Percentiles rank a stretch among this genome's conserved stretches.
Evolutionary conservation across 1,139 yeast genomes (phyloP).

Genomic region (Blastobotrys aristatus): DNA sequence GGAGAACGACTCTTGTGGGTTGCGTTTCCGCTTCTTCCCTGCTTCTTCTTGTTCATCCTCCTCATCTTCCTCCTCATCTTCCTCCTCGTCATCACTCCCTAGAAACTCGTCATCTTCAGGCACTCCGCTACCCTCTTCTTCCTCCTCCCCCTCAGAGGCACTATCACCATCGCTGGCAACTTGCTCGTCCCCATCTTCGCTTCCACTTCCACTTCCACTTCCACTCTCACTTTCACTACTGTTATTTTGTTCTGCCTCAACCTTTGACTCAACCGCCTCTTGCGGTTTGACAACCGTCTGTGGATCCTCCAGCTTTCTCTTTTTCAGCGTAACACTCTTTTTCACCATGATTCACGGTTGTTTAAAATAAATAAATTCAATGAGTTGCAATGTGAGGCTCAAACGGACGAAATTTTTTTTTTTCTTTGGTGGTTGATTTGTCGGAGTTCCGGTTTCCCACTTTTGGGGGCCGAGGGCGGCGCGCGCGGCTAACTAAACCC

Average conservation of each 20-base stretch:
- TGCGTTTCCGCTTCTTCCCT: conserved; percentile 34
- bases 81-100: conserved; percentile 5
- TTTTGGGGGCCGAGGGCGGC: too few species aligned
- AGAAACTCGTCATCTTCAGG: neutral
- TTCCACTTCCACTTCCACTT: conserved; percentile 10
- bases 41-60: conserved; percentile 25
- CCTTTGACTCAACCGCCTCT: too few species aligned
- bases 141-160: conserved; percentile 19
- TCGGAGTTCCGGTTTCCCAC: too few species aligned
- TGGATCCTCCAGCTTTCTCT: conserved; percentile 8
- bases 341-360: conserved; percentile 9
- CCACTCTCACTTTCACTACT: neutral
- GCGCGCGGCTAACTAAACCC: too few species aligned
- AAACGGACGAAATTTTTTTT: too few species aligned
- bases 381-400: too few species aligned
- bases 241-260: neutral
- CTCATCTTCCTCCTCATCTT: conserved; percentile 18
- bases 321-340: conserved; percentile 5
- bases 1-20: conserved; percentile 53
- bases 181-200: conserved; percentile 12
- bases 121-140: conserved; percentile 15
- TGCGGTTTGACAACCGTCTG: neutral
- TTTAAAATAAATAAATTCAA: too few species aligned
- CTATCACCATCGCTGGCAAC: conserved; percentile 11
- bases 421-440: too few species aligned